Conservation (phyloP, 2,329 filamentous ascomycete species). For the Fusarium denticulatum region DNA sequence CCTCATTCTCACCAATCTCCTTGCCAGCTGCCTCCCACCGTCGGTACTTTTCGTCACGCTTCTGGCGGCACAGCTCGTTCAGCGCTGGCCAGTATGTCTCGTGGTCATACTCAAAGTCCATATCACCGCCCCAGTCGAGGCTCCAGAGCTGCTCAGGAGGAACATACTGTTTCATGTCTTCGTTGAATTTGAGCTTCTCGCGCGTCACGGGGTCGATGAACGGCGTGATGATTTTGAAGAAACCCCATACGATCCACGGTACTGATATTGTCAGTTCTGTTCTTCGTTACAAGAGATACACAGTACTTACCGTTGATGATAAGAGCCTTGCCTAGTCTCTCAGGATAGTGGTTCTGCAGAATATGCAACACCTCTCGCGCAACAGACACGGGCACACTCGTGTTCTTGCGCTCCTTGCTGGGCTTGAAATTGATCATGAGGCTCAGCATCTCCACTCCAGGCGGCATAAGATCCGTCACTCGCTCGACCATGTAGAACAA, state of each 20-base stretch:
- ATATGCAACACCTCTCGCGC: constrained; percentile 89
- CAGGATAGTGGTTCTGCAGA: constrained; percentile 94
- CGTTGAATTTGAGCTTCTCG: constrained; percentile 97
- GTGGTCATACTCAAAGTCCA: constrained; percentile 94
- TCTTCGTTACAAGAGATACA: neutral
- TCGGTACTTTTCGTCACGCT: constrained; percentile 68
- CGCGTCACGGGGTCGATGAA: constrained; percentile 96
- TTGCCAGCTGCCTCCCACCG: constrained; percentile 86
- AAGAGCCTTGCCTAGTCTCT: constrained; percentile 86
- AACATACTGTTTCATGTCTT: constrained; percentile 85
- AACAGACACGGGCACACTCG: constrained; percentile 75
- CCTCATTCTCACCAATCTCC: constrained; percentile 85
- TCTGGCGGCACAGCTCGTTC: constrained; percentile 73
- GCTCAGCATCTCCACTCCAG: constrained; percentile 86
- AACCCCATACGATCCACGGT: constrained; percentile 89
- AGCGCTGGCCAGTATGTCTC: constrained; percentile 88
- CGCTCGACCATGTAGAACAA: constrained; percentile 96
- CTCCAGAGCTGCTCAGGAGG: constrained; percentile 85
- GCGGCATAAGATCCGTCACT: constrained; percentile 85
- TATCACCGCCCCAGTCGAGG: constrained; percentile 75
- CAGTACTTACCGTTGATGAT: constrained; percentile 79
- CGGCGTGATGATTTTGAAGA: constrained; percentile 95
- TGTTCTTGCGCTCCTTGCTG: constrained; percentile 77
- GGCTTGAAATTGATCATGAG: constrained; percentile 93
- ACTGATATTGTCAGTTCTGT: constrained; percentile 60